Evolutionary conservation across 2,329 filamentous ascomycete species (phyloP).

Genomic region (Monosporascus sp.): DNA sequence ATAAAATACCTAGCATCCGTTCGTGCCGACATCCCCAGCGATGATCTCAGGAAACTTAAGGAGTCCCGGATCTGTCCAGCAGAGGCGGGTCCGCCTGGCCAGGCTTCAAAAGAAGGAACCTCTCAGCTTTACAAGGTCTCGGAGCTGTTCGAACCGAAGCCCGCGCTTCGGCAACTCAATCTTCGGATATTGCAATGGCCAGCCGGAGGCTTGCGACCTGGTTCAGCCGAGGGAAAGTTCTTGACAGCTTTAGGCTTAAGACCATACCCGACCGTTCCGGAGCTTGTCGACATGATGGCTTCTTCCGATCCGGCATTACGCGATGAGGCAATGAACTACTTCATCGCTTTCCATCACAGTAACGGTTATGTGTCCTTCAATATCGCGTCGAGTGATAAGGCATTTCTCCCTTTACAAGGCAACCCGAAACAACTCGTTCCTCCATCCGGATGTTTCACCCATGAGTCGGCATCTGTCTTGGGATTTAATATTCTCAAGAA

Average conservation of each 20-base stretch:
- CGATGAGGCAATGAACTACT: conserved; percentile 71
- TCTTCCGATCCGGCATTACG: conserved; percentile 54
- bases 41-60: conserved; percentile 73
- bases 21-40: conserved; percentile 75
- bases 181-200: conserved; percentile 82
- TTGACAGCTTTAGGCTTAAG: conserved; percentile 68
- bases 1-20: conserved; percentile 94
- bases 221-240: conserved; percentile 69
- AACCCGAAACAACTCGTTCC: conserved; percentile 59
- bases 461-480: conserved; percentile 68
- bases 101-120: conserved; percentile 48
- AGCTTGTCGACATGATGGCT: conserved; percentile 74
- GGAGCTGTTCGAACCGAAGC: conserved; percentile 77
- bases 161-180: conserved; percentile 60
- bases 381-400: conserved; percentile 46
- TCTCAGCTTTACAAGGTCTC: conserved; percentile 62
- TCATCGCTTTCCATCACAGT: conserved; percentile 70
- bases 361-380: conserved; percentile 69
- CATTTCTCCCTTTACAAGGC: conserved; percentile 69
- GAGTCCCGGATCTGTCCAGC: conserved; percentile 78
- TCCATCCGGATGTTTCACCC: conserved; percentile 76
- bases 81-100: conserved; percentile 54
- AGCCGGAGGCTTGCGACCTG: conserved; percentile 58
- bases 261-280: conserved; percentile 62
- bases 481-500: conserved; percentile 72